Evolutionary conservation across 495 filamentous ascomycete genomes (phyloP).

Genomic region (Aspergillus saccharolyticus): DNA sequence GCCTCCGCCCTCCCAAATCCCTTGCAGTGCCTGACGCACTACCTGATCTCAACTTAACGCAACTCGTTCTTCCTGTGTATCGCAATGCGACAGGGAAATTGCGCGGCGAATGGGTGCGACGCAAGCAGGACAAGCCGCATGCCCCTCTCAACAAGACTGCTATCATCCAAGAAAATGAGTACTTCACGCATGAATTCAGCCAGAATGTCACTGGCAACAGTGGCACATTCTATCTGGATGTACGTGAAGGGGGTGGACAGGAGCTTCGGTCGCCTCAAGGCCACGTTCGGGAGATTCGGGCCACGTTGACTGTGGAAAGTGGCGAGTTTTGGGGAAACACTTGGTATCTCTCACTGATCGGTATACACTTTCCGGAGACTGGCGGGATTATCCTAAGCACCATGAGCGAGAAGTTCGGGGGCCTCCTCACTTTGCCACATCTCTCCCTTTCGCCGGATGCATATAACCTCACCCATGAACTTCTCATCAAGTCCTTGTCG

Average conservation of each 20-base stretch:
- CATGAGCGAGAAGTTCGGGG: conserved; percentile 86
- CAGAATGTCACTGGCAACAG: conserved; percentile 62
- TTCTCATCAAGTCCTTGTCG: conserved; percentile 68
- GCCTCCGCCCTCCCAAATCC: conserved; percentile 26
- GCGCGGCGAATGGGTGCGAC: conserved; percentile 69
- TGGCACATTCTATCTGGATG: conserved; percentile 42
- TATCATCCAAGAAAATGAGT: conserved; percentile 44
- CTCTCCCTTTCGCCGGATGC: conserved; percentile 61
- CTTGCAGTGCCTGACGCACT: conserved; percentile 37
- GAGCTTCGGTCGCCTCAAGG: conserved; percentile 29
- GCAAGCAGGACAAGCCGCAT: conserved; percentile 32
- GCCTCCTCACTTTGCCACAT: conserved; percentile 84
- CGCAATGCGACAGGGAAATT: conserved; percentile 77
- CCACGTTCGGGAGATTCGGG: conserved; percentile 55
- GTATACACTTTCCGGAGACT: conserved; percentile 73
- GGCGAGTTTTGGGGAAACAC: conserved; percentile 59
- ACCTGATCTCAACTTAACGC: conserved; percentile 38
- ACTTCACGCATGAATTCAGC: conserved; percentile 53
- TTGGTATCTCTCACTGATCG: conserved; percentile 71
- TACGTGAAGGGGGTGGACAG: conserved; percentile 38
- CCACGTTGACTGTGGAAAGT: conserved; percentile 65
- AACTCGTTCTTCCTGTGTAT: conserved; percentile 54
- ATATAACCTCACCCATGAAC: conserved; percentile 59
- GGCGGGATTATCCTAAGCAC: conserved; percentile 78
- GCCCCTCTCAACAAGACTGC: conserved; percentile 48